phyloP scores from a whole-genome alignment of 352 stramenopile species.

The Thalassiosira oceanica region DNA sequence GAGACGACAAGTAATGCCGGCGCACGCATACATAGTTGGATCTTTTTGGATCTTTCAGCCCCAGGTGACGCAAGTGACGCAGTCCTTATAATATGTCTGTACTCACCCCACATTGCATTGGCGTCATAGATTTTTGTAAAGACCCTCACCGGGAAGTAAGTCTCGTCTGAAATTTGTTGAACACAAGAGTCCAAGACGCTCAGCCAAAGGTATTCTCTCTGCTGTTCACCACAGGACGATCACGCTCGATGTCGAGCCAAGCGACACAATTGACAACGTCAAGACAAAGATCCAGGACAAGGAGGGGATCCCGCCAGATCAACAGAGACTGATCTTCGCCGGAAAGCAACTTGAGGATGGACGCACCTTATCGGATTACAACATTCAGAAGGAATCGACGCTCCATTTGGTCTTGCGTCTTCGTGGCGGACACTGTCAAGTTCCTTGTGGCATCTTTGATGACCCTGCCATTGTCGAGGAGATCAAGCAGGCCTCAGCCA shows the following conservation, averaged over 20 bases:
- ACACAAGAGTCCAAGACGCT: too few relatives aligned
- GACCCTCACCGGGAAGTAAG: too few relatives aligned
- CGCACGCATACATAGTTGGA: too few relatives aligned
- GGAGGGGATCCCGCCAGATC: slow-evolving; percentile 99
- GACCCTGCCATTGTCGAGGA: slow-evolving; percentile 78
- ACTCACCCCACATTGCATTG: too few relatives aligned
- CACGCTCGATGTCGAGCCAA: slow-evolving; percentile 79
- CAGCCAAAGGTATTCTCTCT: too few relatives aligned
- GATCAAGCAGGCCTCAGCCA: slow-evolving; percentile 68
- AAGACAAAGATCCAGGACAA: slow-evolving; percentile 99
- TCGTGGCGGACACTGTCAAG: slow-evolving; percentile 80
- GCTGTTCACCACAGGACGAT: too few relatives aligned
- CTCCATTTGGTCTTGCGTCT: slow-evolving; percentile 87
- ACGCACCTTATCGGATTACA: slow-evolving; percentile 89
- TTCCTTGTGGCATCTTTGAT: slow-evolving; percentile 83
- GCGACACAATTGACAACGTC: slow-evolving; percentile 96
- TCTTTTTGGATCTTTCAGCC: too few relatives aligned
- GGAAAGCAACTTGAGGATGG: slow-evolving; percentile 98
- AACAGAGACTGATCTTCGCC: slow-evolving; percentile 99
- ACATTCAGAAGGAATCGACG: slow-evolving; percentile 92
- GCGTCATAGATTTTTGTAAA: too few relatives aligned
- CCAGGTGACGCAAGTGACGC: too few relatives aligned
- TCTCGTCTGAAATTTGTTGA: too few relatives aligned
- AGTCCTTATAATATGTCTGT: too few relatives aligned
- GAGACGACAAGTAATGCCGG: too few relatives aligned